Conservation (phyloP, 768 basidiomycete species). For the Pleurotus tuoliensis region DNA sequence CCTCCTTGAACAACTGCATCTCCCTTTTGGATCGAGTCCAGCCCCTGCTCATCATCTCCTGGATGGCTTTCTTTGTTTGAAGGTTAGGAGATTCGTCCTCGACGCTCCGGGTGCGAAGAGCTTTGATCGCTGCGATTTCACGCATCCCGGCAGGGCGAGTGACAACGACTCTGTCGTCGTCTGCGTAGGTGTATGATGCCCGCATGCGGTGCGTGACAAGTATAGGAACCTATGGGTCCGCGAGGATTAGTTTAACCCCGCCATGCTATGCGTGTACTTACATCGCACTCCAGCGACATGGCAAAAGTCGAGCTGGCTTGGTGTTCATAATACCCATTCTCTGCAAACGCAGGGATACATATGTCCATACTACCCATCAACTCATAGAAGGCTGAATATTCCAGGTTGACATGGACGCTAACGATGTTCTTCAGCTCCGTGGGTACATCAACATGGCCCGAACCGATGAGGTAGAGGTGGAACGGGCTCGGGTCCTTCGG, state of each 20-base stretch:
- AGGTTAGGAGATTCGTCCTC: not conserved
- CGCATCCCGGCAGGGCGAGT: slow-evolving; percentile 36
- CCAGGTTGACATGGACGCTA: slow-evolving; percentile 26
- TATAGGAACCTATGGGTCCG: slow-evolving; percentile 29
- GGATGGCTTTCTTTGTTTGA: slow-evolving; percentile 17
- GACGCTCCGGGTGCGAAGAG: slow-evolving; percentile 28
- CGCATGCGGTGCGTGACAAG: slow-evolving; percentile 36
- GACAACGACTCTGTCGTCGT: slow-evolving; percentile 30
- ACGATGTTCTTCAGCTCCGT: slow-evolving; percentile 35
- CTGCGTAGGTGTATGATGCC: slow-evolving; percentile 32
- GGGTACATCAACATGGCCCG: slow-evolving; percentile 29
- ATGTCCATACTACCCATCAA: slow-evolving; percentile 35
- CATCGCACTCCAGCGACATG: slow-evolving; percentile 35
- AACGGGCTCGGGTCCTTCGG: slow-evolving; percentile 24
- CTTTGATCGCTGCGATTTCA: slow-evolving; percentile 33
- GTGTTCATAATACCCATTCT: slow-evolving; percentile 27
- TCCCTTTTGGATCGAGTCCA: slow-evolving; percentile 25
- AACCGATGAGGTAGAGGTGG: slow-evolving; percentile 28
- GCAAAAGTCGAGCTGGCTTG: slow-evolving; percentile 39
- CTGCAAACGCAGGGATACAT: slow-evolving; percentile 36
- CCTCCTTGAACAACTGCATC: slow-evolving; percentile 24
- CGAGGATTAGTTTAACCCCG: not conserved
- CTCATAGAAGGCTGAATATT: slow-evolving; percentile 32
- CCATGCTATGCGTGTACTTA: slow-evolving; percentile 11
- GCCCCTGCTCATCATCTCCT: slow-evolving; percentile 24